Conservation (phyloP, 257 asterid species). For the Solanum corneliomulleri region DNA sequence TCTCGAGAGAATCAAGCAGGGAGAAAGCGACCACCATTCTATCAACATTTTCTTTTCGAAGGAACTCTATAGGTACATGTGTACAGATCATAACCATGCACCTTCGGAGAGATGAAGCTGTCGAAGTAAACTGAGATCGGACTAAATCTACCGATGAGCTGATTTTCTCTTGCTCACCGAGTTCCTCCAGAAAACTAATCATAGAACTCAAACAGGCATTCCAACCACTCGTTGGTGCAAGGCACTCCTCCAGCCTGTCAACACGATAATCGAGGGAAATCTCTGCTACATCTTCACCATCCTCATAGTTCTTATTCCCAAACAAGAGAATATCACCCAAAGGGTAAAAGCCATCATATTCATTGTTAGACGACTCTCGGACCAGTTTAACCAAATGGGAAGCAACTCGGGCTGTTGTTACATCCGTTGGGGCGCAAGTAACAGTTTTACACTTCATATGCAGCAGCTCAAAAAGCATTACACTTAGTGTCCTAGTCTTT, state of each 20-base stretch:
- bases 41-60: background rate
- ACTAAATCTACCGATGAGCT: background rate
- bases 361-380: background rate
- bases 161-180: background rate
- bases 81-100: background rate
- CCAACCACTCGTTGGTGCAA: slow-evolving; percentile 22
- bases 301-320: slow-evolving; percentile 24
- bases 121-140: background rate
- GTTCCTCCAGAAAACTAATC: slow-evolving; percentile 25
- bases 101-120: background rate
- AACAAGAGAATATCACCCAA: slow-evolving; percentile 33
- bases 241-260: slow-evolving; percentile 11
- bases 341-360: background rate
- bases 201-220: slow-evolving; percentile 8
- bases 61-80: background rate
- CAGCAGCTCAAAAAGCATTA: slow-evolving; percentile 1
- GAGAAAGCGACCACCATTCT: background rate
- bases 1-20: background rate
- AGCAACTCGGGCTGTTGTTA: slow-evolving; percentile 19
- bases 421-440: slow-evolving; percentile 5
- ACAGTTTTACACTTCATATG: background rate
- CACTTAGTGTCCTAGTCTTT: slow-evolving; percentile 7
- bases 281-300: slow-evolving; percentile 13
- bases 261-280: slow-evolving; percentile 29
- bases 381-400: slow-evolving; percentile 20